phyloP scores from a whole-genome alignment of 2,329 filamentous ascomycete genomes.

The Coniochaeta hoffmannii region DNA sequence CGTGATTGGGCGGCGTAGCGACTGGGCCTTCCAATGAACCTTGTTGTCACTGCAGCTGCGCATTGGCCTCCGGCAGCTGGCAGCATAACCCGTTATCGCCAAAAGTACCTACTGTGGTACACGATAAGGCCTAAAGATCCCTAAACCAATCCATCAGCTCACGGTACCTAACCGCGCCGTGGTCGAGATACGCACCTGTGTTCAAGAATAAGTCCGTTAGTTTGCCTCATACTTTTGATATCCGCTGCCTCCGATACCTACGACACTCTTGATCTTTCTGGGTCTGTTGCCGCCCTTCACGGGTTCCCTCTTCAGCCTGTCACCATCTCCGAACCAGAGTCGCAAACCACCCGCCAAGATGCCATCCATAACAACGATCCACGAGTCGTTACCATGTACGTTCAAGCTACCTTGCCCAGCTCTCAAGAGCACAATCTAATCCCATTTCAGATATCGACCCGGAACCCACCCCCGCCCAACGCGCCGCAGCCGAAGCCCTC shows the following conservation, averaged over 20 bases:
- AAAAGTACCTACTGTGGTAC: too few species aligned
- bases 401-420: conserved; percentile 9
- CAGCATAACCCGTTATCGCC: background rate
- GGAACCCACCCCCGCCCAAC: conserved; percentile 55
- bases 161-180: too few species aligned
- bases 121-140: too few species aligned
- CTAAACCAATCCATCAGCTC: too few species aligned
- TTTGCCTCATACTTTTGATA: too few species aligned
- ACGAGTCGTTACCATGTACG: conserved; percentile 78
- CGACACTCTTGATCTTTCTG: too few species aligned
- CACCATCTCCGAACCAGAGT: background rate
- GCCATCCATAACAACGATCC: conserved; percentile 61
- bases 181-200: too few species aligned
- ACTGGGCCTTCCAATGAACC: background rate
- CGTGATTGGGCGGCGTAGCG: background rate
- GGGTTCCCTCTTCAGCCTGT: background rate
- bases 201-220: too few species aligned
- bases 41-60: background rate
- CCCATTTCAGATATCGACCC: conserved; percentile 65
- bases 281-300: too few species aligned
- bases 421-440: background rate
- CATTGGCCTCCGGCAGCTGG: too few species aligned
- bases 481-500: conserved; percentile 60
- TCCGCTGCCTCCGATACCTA: too few species aligned
- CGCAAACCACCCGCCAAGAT: conserved; percentile 31